A percentile compares a stretch with the other conserved stretches of the same genome.
Conservation (phyloP, 2,329 filamentous ascomycete species). For the Mycogone perniciosa region DNA sequence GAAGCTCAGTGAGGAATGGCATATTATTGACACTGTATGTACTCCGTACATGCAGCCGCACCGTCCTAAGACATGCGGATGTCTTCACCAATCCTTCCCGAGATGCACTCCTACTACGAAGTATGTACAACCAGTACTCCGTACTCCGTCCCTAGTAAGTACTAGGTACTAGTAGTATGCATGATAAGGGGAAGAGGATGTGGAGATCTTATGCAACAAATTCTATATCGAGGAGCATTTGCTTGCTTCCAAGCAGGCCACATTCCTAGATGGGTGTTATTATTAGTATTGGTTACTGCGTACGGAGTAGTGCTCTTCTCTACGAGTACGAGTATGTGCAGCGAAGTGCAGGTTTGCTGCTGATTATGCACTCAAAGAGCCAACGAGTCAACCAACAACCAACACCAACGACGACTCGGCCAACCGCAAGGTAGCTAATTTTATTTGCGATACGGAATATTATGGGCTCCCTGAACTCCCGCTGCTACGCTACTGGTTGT, state of each 20-base stretch:
- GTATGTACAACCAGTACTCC: no score
- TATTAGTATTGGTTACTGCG: no score
- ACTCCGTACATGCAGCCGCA: neutral
- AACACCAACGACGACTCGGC: neutral
- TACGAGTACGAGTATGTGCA: neutral
- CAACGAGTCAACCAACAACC: neutral
- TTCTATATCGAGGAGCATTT: no score
- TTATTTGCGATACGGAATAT: neutral
- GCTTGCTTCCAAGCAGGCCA: no score
- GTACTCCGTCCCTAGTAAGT: no score
- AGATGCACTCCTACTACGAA: no score
- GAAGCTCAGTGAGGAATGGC: neutral
- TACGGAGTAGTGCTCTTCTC: neutral
- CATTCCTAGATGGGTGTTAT: no score
- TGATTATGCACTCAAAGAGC: neutral
- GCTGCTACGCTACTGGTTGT: conserved; percentile 2
- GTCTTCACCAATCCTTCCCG: no score
- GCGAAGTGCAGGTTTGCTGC: neutral
- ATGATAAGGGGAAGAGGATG: no score
- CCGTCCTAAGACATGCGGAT: no score
- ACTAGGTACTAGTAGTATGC: no score
- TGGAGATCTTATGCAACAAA: no score
- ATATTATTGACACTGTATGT: neutral
- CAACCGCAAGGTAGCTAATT: neutral
- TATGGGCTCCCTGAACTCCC: neutral